These are phyloP conservation scores for Euphorbia celastroides DNA, from an alignment of 441 rosid genomes.

Conservation along the genomic window DNA sequence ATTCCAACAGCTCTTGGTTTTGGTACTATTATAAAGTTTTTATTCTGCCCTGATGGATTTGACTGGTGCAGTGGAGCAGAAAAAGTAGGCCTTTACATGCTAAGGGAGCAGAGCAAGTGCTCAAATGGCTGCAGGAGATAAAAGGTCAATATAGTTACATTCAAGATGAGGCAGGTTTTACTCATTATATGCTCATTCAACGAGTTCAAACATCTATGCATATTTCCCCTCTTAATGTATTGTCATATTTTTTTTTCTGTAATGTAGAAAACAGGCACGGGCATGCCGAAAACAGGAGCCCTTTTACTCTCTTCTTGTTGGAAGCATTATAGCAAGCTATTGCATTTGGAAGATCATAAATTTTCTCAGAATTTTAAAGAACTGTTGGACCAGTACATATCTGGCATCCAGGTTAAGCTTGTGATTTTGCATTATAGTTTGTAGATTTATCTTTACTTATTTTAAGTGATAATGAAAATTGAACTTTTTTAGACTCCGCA, in stretches of 20 bases:
- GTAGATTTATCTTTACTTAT: not conserved
- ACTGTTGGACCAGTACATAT: slow-evolving; percentile 61
- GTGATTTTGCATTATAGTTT: not conserved
- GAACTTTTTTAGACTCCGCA: not conserved
- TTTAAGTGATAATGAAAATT: not conserved
- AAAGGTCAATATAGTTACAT: slow-evolving; percentile 36
- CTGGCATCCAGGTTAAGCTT: slow-evolving; percentile 72
- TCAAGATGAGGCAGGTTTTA: slow-evolving; percentile 68
- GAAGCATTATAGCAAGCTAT: slow-evolving; percentile 69
- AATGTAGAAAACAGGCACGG: slow-evolving; percentile 38
- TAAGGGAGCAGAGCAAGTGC: slow-evolving; percentile 70
- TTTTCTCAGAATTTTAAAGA: slow-evolving; percentile 54
- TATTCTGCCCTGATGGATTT: slow-evolving; percentile 3
- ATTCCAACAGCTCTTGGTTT: not conserved
- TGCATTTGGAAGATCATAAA: slow-evolving; percentile 73
- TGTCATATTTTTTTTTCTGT: slow-evolving; percentile 20
- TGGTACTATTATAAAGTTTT: not conserved
- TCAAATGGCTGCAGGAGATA: slow-evolving; percentile 72
- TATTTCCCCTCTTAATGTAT: slow-evolving; percentile 18
- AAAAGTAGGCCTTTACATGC: slow-evolving; percentile 79
- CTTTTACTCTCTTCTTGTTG: slow-evolving; percentile 80
- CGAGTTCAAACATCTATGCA: slow-evolving; percentile 10
- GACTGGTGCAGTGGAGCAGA: slow-evolving; percentile 67
- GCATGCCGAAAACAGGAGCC: slow-evolving; percentile 33
- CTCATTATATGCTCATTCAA: slow-evolving; percentile 20